These are phyloP conservation scores for Scedosporium boydii DNA, from an alignment of 2,329 filamentous ascomycete genomes.

Conservation along the genomic window DNA sequence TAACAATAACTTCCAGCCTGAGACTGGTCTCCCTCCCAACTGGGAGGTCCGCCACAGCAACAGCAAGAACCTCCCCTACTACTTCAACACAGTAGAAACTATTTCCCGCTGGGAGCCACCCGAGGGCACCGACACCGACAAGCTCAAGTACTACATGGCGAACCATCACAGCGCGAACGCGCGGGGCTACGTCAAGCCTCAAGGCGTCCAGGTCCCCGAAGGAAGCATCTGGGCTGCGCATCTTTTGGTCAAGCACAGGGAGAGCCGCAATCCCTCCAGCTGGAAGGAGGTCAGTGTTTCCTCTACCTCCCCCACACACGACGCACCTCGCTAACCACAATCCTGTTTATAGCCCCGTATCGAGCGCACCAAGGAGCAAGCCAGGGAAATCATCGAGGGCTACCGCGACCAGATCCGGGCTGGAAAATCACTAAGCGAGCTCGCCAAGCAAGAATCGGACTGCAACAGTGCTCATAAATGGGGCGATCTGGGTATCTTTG, in stretches of 20 bases:
- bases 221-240: slow-evolving; percentile 93
- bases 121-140: slow-evolving; percentile 76
- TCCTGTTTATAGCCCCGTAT: no score
- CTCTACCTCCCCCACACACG: no score
- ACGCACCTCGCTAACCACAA: no score
- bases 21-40: slow-evolving; percentile 70
- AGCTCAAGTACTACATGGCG: slow-evolving; percentile 91
- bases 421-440: slow-evolving; percentile 64
- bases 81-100: slow-evolving; percentile 83
- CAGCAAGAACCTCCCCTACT: slow-evolving; percentile 97
- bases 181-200: slow-evolving; percentile 16
- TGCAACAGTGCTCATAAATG: slow-evolving; percentile 92
- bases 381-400: slow-evolving; percentile 62
- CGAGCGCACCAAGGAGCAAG: slow-evolving; percentile 80
- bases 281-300: slow-evolving; percentile 66
- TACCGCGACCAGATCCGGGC: slow-evolving; percentile 70
- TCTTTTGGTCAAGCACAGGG: slow-evolving; percentile 85
- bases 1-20: slow-evolving; percentile 18
- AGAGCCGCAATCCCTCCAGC: slow-evolving; percentile 80
- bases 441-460: slow-evolving; percentile 84
- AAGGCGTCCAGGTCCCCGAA: slow-evolving; percentile 36
- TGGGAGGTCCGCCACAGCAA: slow-evolving; percentile 98
- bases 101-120: slow-evolving; percentile 95
- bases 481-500: slow-evolving; percentile 92
- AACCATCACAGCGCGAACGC: slow-evolving; percentile 61